Evolutionary conservation across 768 basidiomycete genomes (phyloP).

Genomic region (Nidularia pulvinata): DNA sequence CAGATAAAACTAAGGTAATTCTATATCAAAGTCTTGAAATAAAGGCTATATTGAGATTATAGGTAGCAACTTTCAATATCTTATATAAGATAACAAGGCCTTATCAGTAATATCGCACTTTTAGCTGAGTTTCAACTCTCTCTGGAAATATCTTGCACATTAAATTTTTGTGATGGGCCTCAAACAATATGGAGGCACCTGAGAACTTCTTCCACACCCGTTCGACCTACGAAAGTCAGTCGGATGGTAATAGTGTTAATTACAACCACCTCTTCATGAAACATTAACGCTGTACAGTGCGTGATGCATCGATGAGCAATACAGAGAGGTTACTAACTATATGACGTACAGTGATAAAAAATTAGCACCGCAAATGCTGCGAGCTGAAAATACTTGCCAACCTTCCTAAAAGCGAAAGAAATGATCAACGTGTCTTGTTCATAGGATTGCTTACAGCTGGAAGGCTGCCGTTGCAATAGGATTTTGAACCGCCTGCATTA

Average conservation of each 20-base stretch:
- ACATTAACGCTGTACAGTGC: background rate
- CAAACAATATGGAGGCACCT: background rate
- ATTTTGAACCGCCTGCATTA: background rate
- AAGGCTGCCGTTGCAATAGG: background rate
- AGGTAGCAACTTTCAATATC: too few species aligned
- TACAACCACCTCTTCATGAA: background rate
- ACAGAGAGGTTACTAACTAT: background rate
- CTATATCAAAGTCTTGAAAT: too few species aligned
- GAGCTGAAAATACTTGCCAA: constrained; percentile 16
- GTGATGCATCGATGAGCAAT: background rate
- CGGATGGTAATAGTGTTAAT: background rate
- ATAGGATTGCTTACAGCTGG: constrained; percentile 1
- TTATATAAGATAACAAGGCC: too few species aligned
- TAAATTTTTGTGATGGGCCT: too few species aligned
- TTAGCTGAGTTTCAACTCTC: too few species aligned
- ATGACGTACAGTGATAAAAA: constrained; percentile 13
- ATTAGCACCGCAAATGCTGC: constrained; percentile 15
- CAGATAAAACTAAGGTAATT: too few species aligned
- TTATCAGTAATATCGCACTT: too few species aligned
- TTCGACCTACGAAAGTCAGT: background rate
- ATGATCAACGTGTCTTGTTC: too few species aligned
- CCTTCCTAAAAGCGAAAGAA: background rate
- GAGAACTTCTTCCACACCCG: constrained; percentile 1
- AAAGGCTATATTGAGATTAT: too few species aligned
- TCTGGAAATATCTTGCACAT: too few species aligned